Conservation (phyloP, 2,329 filamentous ascomycete species). For the Cordyceps cateniannulata region DNA sequence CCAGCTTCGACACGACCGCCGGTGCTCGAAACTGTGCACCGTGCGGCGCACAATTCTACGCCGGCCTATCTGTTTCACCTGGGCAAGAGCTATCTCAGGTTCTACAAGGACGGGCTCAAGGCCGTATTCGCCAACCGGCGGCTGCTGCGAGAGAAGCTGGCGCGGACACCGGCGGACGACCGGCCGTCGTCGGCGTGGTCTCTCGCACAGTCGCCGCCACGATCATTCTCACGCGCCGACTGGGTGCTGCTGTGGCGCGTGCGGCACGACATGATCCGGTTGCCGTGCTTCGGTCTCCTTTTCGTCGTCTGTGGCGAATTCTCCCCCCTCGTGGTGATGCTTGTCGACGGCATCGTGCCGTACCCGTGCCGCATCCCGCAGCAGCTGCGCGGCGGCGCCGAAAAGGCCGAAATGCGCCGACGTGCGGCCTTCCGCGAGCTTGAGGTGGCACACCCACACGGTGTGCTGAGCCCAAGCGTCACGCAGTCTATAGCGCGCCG, state of each 20-base stretch:
- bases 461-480: constrained; percentile 28
- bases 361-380: constrained; percentile 75
- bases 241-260: constrained; percentile 66
- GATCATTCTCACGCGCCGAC: constrained; percentile 51
- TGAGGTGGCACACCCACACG: constrained; percentile 26
- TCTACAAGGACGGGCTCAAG: constrained; percentile 83
- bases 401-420: constrained; percentile 49
- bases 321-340: constrained; percentile 71
- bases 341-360: constrained; percentile 65
- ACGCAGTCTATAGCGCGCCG: constrained; percentile 23
- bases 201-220: constrained; percentile 27
- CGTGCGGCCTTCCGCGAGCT: constrained; percentile 40
- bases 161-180: constrained; percentile 47
- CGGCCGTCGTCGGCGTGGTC: constrained; percentile 35
- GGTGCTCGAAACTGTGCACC: constrained; percentile 55
- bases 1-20: constrained; percentile 68
- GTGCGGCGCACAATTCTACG: constrained; percentile 30
- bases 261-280: constrained; percentile 64
- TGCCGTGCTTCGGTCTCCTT: constrained; percentile 72
- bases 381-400: constrained; percentile 56
- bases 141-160: constrained; percentile 39
- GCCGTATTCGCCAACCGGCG: constrained; percentile 64
- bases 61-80: constrained; percentile 48
- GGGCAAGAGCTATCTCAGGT: constrained; percentile 70
- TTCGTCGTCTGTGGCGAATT: constrained; percentile 79